Conservation (phyloP, 257 asterid species). For the Scutellaria galericulata region DNA sequence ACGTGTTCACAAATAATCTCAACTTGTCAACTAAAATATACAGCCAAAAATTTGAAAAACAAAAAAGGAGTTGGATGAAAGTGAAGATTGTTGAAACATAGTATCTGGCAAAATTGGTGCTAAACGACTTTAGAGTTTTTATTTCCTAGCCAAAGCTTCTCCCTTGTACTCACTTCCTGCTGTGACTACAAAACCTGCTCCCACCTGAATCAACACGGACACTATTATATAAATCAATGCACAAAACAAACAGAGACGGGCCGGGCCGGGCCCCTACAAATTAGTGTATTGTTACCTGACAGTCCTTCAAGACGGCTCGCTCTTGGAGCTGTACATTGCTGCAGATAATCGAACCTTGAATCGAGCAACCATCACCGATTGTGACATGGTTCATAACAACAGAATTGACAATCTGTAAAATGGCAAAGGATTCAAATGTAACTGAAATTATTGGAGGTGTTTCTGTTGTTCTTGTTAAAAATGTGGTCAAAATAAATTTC, state of each 20-base stretch:
- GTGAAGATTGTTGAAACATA: too few species aligned
- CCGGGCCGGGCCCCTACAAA: not conserved
- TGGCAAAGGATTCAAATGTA: not conserved
- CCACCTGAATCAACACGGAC: slow-evolving; percentile 58
- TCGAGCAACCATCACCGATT: slow-evolving; percentile 89
- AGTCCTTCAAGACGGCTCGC: slow-evolving; percentile 86
- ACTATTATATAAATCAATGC: not conserved
- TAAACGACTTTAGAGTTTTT: slow-evolving; percentile 50
- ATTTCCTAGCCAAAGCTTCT: slow-evolving; percentile 90
- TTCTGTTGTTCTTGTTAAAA: not conserved
- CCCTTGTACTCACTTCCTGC: slow-evolving; percentile 87
- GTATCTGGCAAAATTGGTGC: slow-evolving; percentile 5
- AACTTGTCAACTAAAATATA: too few species aligned
- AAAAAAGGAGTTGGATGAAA: too few species aligned
- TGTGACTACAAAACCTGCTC: slow-evolving; percentile 88
- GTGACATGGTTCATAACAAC: slow-evolving; percentile 90
- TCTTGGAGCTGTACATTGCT: slow-evolving; percentile 95
- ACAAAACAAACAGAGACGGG: not conserved
- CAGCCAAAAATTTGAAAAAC: too few species aligned
- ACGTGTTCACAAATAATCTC: too few species aligned
- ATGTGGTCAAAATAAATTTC: not conserved
- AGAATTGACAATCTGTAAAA: slow-evolving; percentile 84
- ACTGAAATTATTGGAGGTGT: not conserved
- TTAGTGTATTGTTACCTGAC: slow-evolving; percentile 63
- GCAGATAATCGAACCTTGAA: slow-evolving; percentile 93